phyloP scores from a whole-genome alignment of 371 early-diverging fungal species.

The Mycotypha africana region DNA sequence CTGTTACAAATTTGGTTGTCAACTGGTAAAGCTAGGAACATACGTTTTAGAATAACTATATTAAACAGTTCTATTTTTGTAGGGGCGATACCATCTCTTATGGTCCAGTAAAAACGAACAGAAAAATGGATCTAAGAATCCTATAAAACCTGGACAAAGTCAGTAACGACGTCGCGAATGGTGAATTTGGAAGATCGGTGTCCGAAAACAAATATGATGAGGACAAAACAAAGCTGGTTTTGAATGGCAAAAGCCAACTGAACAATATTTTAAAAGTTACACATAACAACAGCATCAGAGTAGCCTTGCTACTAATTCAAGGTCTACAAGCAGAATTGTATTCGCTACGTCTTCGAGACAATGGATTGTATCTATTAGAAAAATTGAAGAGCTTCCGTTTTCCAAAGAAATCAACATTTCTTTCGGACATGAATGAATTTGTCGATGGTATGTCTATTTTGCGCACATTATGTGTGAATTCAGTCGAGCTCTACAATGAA shows the following conservation, averaged over 20 bases:
- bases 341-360: neutral
- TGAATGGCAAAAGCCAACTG: neutral
- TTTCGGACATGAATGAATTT: neutral
- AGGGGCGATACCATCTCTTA: neutral
- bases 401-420: neutral
- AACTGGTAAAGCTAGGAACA: neutral
- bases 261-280: neutral
- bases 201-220: neutral
- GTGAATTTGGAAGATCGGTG: neutral
- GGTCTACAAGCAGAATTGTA: neutral
- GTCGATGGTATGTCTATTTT: neutral
- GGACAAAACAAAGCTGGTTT: neutral
- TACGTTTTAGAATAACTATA: neutral
- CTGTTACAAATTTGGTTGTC: neutral
- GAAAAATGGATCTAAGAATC: neutral
- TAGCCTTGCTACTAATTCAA: too few relatives aligned
- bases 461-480: neutral
- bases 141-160: neutral
- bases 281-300: neutral
- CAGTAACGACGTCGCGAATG: neutral
- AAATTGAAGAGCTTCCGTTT: neutral
- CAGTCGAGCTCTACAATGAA: neutral
- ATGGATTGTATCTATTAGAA: neutral
- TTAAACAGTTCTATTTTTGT: neutral
- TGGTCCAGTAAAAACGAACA: neutral